These are phyloP conservation scores for Dichotomocladium elegans DNA, from an alignment of 371 early-diverging fungal genomes.

Conservation along the genomic window DNA sequence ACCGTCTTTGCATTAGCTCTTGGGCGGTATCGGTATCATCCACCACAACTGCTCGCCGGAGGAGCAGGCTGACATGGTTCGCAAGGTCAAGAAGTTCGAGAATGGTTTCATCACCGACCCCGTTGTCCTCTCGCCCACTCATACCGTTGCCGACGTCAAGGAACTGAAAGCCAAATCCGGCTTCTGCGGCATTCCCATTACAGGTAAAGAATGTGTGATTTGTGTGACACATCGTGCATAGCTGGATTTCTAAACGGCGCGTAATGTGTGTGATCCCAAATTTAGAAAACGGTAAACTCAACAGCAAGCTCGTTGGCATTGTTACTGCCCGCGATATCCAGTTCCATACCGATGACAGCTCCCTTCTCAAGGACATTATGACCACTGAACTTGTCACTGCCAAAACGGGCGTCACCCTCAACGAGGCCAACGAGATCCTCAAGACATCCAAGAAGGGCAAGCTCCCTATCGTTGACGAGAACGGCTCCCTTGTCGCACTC, in stretches of 20 bases:
- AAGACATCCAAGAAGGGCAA: slow-evolving; percentile 92
- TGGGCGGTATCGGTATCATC: slow-evolving; percentile 96
- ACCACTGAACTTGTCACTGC: slow-evolving; percentile 87
- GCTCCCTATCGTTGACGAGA: slow-evolving; percentile 87
- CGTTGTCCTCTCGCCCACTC: slow-evolving; percentile 75
- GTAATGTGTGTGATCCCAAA: neutral
- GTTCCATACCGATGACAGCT: slow-evolving; percentile 67
- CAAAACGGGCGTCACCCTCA: slow-evolving; percentile 79
- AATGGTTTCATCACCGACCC: slow-evolving; percentile 98
- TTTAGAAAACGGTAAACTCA: slow-evolving; percentile 77
- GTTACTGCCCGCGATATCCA: slow-evolving; percentile 96
- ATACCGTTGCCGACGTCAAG: slow-evolving; percentile 86
- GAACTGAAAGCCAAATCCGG: slow-evolving; percentile 84
- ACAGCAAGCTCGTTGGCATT: slow-evolving; percentile 91
- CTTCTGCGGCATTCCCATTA: slow-evolving; percentile 96
- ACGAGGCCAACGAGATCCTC: slow-evolving; percentile 89
- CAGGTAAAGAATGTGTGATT: slow-evolving; percentile 52
- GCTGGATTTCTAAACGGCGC: neutral
- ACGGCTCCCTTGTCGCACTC: slow-evolving; percentile 85
- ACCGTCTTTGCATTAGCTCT: slow-evolving; percentile 36
- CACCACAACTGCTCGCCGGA: slow-evolving; percentile 95
- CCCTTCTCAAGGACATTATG: slow-evolving; percentile 78
- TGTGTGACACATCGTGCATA: neutral
- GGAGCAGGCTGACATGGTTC: slow-evolving; percentile 96
- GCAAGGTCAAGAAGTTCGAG: slow-evolving; percentile 96